Evolutionary conservation across 257 asterid species (phyloP).

Genomic region (Solanum stenotomum): DNA sequence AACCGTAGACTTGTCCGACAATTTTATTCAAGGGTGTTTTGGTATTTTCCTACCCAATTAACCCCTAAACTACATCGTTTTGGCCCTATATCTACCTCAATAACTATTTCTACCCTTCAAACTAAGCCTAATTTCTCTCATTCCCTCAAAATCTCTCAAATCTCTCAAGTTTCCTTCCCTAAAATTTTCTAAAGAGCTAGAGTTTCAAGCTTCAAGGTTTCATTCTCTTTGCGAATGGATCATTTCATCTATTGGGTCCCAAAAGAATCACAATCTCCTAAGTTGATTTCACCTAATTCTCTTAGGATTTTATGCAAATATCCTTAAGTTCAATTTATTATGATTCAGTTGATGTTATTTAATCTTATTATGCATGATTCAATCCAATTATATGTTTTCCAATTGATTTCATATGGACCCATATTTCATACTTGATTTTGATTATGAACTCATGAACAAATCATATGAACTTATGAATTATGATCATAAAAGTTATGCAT

Average conservation of each 20-base stretch:
- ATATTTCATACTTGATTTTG: not conserved
- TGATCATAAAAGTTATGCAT: not conserved
- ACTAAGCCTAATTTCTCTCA: not conserved
- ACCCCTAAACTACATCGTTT: too few species aligned
- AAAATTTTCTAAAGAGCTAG: too few species aligned
- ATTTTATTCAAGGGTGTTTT: too few species aligned
- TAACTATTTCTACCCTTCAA: not conserved
- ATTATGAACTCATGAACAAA: not conserved
- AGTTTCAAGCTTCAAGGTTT: not conserved
- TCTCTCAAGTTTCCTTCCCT: not conserved
- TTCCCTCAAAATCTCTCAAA: not conserved
- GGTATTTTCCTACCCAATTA: not conserved
- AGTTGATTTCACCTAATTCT: not conserved
- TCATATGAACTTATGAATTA: not conserved
- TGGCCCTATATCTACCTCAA: not conserved
- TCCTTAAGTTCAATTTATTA: too few species aligned
- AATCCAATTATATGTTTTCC: too few species aligned
- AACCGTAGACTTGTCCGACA: not conserved
- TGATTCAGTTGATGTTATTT: not conserved
- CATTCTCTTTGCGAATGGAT: not conserved
- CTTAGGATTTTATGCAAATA: too few species aligned
- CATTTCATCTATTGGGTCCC: not conserved
- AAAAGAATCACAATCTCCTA: not conserved
- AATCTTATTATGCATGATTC: not conserved
- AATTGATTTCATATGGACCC: not conserved